Evolutionary conservation across 1,139 yeast species (phyloP).

Genomic region (Zygosaccharomyces pseudobailii): DNA sequence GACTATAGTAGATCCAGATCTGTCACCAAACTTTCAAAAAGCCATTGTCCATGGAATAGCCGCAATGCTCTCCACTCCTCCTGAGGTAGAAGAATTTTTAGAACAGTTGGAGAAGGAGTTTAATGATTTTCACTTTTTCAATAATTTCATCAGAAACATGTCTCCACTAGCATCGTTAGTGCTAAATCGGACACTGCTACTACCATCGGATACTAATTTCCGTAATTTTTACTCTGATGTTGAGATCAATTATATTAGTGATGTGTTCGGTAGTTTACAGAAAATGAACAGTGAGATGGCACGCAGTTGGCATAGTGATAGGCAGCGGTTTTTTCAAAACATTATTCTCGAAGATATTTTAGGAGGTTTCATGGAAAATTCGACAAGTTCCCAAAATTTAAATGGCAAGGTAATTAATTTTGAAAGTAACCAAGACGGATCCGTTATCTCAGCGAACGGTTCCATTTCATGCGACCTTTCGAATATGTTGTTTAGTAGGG

Average conservation of each 20-base stretch:
- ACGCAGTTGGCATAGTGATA: constrained; percentile 37
- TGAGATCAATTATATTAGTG: constrained; percentile 45
- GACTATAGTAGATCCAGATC: constrained; percentile 57
- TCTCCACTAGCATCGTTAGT: constrained; percentile 4
- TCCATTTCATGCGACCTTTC: constrained; percentile 33
- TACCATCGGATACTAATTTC: constrained; percentile 44
- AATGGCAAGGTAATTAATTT: constrained; percentile 27
- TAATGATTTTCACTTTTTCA: constrained; percentile 1
- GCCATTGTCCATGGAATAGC: constrained; percentile 37
- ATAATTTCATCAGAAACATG: constrained; percentile 1
- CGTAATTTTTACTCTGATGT: constrained; percentile 36
- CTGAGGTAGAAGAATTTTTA: background rate
- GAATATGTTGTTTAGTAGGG: constrained; percentile 51
- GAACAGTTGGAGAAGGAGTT: constrained; percentile 4
- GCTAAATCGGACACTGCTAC: constrained; percentile 34
- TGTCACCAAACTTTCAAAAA: constrained; percentile 63
- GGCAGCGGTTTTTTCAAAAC: constrained; percentile 19
- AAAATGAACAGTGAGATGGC: constrained; percentile 9
- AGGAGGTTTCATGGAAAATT: constrained; percentile 20
- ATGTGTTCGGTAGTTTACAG: constrained; percentile 24
- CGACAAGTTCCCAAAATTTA: constrained; percentile 19
- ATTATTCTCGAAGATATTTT: constrained; percentile 19
- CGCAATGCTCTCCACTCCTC: constrained; percentile 13
- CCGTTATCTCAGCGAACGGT: constrained; percentile 30
- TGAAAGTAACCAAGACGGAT: constrained; percentile 33